These are phyloP conservation scores for Conticribra guillardii DNA, from an alignment of 108 stramenopile genomes.

Conservation along the genomic window DNA sequence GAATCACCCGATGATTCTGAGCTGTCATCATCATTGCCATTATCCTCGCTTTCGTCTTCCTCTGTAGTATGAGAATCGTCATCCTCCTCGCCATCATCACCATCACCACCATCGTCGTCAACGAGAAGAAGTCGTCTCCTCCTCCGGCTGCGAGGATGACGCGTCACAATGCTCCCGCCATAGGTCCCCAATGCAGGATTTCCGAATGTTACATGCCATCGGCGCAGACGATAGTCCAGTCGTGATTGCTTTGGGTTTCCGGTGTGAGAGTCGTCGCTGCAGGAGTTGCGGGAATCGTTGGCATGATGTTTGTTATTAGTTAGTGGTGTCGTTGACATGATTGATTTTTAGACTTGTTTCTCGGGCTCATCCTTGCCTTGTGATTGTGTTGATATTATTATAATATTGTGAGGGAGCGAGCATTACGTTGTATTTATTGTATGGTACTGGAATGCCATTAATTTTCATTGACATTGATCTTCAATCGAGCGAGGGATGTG, in stretches of 20 bases:
- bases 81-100: conserved; percentile 7
- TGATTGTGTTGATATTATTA: no score
- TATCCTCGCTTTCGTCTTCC: not conserved
- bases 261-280: no score
- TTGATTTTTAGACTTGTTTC: no score
- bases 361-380: no score
- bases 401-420: no score
- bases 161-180: conserved; percentile 60
- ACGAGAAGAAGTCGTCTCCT: not conserved
- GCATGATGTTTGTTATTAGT: no score
- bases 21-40: not conserved
- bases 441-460: no score
- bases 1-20: conserved; percentile 26
- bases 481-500: no score
- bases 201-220: conserved; percentile 68
- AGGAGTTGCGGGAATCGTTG: no score
- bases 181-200: conserved; percentile 80
- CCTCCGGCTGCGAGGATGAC: conserved; percentile 30
- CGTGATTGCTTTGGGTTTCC: not conserved
- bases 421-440: no score
- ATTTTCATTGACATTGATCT: no score
- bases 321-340: no score
- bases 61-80: not conserved
- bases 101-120: conserved; percentile 1
- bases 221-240: conserved; percentile 31